Evolutionary conservation across 2,329 filamentous ascomycete genomes (phyloP).

Genomic region (Sclerotinia glacialis): DNA sequence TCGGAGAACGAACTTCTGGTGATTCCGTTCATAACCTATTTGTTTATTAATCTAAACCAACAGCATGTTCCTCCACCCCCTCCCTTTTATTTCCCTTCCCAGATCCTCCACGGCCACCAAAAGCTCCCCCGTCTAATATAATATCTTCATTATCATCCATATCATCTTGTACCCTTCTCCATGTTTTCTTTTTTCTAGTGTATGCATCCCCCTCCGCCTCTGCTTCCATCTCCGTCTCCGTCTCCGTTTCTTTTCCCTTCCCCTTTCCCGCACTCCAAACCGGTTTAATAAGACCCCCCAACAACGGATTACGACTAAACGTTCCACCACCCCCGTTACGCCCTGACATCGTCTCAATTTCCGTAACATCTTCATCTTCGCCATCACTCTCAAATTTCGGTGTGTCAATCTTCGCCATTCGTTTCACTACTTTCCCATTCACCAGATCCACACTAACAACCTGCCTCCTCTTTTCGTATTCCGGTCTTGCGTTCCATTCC

Average conservation of each 20-base stretch:
- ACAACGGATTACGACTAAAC: constrained; percentile 40
- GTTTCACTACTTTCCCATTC: constrained; percentile 54
- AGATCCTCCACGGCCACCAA: constrained; percentile 28
- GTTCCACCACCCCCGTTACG: constrained; percentile 34
- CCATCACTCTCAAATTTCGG: constrained; percentile 26
- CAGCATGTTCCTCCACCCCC: constrained; percentile 23
- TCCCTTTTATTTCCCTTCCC: constrained; percentile 24
- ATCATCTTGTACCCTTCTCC: constrained; percentile 45
- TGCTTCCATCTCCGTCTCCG: constrained; percentile 8
- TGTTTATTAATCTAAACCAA: background rate
- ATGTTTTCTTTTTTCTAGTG: constrained; percentile 37
- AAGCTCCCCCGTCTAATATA: constrained; percentile 43
- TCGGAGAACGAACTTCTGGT: no score
- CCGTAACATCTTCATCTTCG: constrained; percentile 27
- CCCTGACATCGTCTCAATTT: constrained; percentile 21
- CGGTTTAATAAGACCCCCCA: constrained; percentile 40
- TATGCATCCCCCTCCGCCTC: constrained; percentile 24
- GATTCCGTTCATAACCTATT: no score
- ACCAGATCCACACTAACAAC: constrained; percentile 68
- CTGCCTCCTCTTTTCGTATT: constrained; percentile 68
- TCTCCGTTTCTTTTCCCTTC: constrained; percentile 30
- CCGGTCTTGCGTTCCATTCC: constrained; percentile 64
- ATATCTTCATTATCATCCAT: constrained; percentile 43
- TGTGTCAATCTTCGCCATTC: constrained; percentile 36
- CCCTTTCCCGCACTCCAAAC: constrained; percentile 38